Evolutionary conservation across 106 monocot genomes (phyloP), one percentile per base, ranked within the genome.

Genomic region (Alisma plantagoaquatica): DNA sequence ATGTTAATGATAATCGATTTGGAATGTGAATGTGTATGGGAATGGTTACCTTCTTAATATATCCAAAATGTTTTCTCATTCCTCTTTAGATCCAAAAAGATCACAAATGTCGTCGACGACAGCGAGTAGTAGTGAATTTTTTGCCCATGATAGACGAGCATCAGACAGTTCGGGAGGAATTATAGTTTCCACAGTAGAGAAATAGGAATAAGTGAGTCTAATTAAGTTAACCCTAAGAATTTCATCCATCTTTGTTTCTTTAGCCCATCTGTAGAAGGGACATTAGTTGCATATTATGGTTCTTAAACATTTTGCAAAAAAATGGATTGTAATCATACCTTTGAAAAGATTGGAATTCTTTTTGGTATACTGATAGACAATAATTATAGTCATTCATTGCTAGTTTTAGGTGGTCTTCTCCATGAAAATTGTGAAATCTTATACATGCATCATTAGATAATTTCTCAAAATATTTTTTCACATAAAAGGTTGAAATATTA

Each of bases 71-170:
- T 69, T 82, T 53, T 57, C 4, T 22, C 76, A 56, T 59, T 90
- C 90, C 64, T 82, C 79, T 51, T 28, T 50, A 11, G 85, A 98
- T 49, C 98, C 90, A 43, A 78, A 84, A 60, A 77, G 17, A 38
- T 98, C 98, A 62, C 89, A 98, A 69, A 98, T 82, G 66, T 98
- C 98, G 74, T 98, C 98, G 55, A 90, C 63, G 2, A 98, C 57
- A 23, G 90, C 90, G 3, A 72, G 73, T 20, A 98, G 74, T 23
- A 98, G 76, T 11, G 60, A 60, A 63, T 73, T 82, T 76, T 90
- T 90, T 10, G 85, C 84, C 90, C 82, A 90, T 50, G 69, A 67
- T 27, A 82, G 23, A n/a, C 60, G 59, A 51, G 21, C 68, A 58
- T 60, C 50, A 19, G 68, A 49, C 60, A 69, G 42, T 44, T 69